Conservation (phyloP, 306 rosid species). For the Casuarina equisetifolia region DNA sequence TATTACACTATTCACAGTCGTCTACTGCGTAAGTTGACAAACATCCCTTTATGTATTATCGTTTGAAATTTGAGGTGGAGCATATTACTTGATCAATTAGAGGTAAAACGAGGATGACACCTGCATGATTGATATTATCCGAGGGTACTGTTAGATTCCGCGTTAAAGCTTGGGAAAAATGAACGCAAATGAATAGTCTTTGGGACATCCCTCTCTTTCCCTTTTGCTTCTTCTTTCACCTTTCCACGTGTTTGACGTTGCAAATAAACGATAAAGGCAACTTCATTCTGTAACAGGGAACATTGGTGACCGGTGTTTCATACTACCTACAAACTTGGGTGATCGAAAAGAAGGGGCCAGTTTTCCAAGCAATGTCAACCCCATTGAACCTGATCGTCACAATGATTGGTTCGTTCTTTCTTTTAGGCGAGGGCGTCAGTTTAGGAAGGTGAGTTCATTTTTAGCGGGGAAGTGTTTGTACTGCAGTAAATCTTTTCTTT, state of each 20-base stretch:
- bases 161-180: background rate
- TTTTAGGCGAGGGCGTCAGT: slow-evolving; percentile 39
- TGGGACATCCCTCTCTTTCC: background rate
- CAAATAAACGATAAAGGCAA: background rate
- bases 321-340: slow-evolving; percentile 8
- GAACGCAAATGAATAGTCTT: background rate
- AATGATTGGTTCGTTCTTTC: slow-evolving; percentile 37
- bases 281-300: slow-evolving; percentile 31
- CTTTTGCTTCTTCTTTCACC: background rate
- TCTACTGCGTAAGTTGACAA: slow-evolving; percentile 41
- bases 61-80: slow-evolving; percentile 8
- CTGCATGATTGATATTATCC: background rate
- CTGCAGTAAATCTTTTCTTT: too few species aligned
- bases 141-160: background rate
- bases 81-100: slow-evolving; percentile 1
- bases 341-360: slow-evolving; percentile 41
- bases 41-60: background rate
- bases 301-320: slow-evolving; percentile 29
- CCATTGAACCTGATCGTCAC: slow-evolving; percentile 51
- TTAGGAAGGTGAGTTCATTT: slow-evolving; percentile 38
- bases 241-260: background rate
- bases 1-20: slow-evolving; percentile 36
- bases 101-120: background rate
- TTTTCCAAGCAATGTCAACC: slow-evolving; percentile 47
- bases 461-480: too few species aligned